Evolutionary conservation across 306 rosid genomes (phyloP).

Genomic region (Boehmeria nivea): DNA sequence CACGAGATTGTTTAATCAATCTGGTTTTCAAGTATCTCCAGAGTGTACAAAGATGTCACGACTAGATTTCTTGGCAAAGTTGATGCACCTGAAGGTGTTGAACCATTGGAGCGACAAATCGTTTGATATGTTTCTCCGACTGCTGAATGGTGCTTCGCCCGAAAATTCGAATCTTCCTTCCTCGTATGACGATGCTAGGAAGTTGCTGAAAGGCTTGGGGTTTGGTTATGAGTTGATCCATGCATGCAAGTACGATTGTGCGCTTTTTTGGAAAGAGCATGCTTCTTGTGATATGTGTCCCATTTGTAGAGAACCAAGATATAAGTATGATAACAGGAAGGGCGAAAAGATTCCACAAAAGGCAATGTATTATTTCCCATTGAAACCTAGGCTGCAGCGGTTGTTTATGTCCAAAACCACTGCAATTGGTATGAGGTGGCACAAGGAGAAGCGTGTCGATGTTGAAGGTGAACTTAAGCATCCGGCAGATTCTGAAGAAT

Average conservation of each 20-base stretch:
- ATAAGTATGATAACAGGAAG: not conserved
- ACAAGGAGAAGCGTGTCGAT: too few relatives aligned
- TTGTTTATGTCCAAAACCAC: not conserved
- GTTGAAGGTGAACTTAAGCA: not conserved
- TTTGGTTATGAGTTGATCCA: not conserved
- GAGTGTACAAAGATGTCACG: too few relatives aligned
- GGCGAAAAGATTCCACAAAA: not conserved
- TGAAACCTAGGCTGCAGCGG: not conserved
- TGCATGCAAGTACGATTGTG: constrained; percentile 1
- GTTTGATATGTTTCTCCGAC: not conserved
- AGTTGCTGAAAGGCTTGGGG: not conserved
- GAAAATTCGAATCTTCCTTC: not conserved
- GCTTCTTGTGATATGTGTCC: not conserved
- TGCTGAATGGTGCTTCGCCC: not conserved
- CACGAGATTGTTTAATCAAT: too few relatives aligned
- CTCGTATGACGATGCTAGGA: not conserved
- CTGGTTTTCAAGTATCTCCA: too few relatives aligned
- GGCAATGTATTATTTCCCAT: not conserved
- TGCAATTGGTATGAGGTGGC: not conserved
- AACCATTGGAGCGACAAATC: not conserved
- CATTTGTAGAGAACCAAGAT: not conserved
- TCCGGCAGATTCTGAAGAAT: not conserved
- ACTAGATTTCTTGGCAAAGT: not conserved
- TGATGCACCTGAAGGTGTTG: not conserved
- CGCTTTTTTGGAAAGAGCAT: not conserved